phyloP scores from a whole-genome alignment of 768 basidiomycete species.

The Paxillus rubicundulus region DNA sequence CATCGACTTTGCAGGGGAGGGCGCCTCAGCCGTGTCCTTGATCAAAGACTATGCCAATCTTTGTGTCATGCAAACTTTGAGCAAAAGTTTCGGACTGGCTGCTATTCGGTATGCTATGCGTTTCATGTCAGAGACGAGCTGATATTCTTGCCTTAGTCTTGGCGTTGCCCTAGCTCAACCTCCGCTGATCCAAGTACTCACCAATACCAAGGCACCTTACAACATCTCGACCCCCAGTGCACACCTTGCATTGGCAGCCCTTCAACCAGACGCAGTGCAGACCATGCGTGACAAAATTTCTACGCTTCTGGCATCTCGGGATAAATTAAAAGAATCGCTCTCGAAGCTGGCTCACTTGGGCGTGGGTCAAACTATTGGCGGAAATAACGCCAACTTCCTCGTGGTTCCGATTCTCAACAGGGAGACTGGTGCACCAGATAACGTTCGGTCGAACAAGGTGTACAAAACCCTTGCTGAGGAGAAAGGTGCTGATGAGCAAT shows the following conservation, averaged over 20 bases:
- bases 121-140: neutral
- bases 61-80: slow-evolving; percentile 94
- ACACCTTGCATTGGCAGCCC: slow-evolving; percentile 72
- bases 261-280: slow-evolving; percentile 60
- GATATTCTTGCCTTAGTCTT: slow-evolving; percentile 47
- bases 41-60: slow-evolving; percentile 83
- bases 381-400: slow-evolving; percentile 88
- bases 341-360: slow-evolving; percentile 47
- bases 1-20: slow-evolving; percentile 80
- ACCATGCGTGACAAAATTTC: slow-evolving; percentile 65
- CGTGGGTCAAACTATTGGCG: slow-evolving; percentile 70
- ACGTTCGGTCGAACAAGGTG: slow-evolving; percentile 53
- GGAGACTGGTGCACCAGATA: slow-evolving; percentile 46
- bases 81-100: slow-evolving; percentile 94
- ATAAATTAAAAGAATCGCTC: slow-evolving; percentile 50
- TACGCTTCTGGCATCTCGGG: slow-evolving; percentile 59
- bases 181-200: slow-evolving; percentile 83
- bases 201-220: slow-evolving; percentile 97
- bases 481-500: slow-evolving; percentile 73
- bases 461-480: slow-evolving; percentile 86
- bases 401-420: slow-evolving; percentile 69
- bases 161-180: slow-evolving; percentile 91
- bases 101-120: slow-evolving; percentile 72
- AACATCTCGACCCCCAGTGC: slow-evolving; percentile 93
- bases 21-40: slow-evolving; percentile 63